Evolutionary conservation across 2,329 filamentous ascomycete species (phyloP), one percentile per base, ranked within the genome.

Genomic region (Ceratocystis harringtonii): DNA sequence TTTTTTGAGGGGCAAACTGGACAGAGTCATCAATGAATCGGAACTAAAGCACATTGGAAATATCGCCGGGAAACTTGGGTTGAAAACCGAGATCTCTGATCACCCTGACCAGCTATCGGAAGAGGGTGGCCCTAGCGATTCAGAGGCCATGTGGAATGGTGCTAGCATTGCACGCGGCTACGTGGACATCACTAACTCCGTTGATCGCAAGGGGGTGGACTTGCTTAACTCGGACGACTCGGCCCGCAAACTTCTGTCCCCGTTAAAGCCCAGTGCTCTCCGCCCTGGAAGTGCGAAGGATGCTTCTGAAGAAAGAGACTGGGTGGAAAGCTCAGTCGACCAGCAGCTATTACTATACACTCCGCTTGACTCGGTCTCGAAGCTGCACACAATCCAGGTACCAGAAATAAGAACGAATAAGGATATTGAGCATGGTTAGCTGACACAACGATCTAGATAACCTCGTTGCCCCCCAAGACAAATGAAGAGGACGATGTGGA

Each of bases 241-340:
- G 45, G 88, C 91, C 66, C 82, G 85, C 70, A 83, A 84, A 7
- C 78, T 97, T 19, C 91, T 97, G 73, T 84, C 86, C n/a, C 69
- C 71, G 3, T 76, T 79, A 66, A 84, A 87, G 75, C 92, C 92
- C 5, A 84, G 80, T 64, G 80, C 80, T 0, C 75, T 92, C 7
- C 65, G 74, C 75, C 61, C 84, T 84, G 71, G 81, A 77, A 65
- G 85, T 41, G 36, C 36, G 85, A 72, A 76, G 8, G 76, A 78
- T 43, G 67, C 69, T 43, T 74, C 78, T 32, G 69, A 69, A 65
- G 22, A 41, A 10, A 84, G 83, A 72, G 92, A 99, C 76, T 97
- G 89, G 87, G 86, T 97, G 25, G 90, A 96, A 79, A 96, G 90
- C 75, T 92, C 96, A 73, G 95, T 92, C 44, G 94, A 99, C 73